These are phyloP conservation scores for Lentinula boryana DNA, from an alignment of 768 basidiomycete genomes.

Conservation along the genomic window DNA sequence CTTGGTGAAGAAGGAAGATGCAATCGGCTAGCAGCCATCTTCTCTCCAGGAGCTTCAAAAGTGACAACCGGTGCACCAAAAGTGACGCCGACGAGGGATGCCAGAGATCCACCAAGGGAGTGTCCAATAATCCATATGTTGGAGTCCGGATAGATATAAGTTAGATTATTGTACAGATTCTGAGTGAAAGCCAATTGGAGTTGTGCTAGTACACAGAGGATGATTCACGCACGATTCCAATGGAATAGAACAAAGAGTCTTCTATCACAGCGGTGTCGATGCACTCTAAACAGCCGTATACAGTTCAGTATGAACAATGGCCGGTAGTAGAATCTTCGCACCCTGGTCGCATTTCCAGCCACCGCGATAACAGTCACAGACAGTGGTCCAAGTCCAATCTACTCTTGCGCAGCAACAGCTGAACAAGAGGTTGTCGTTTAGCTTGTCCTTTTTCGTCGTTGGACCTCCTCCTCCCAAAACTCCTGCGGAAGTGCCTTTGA, in stretches of 20 bases:
- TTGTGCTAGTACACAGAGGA: neutral
- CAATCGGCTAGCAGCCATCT: constrained; percentile 67
- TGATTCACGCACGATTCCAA: constrained; percentile 65
- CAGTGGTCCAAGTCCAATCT: constrained; percentile 91
- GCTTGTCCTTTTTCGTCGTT: constrained; percentile 86
- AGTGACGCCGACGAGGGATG: constrained; percentile 78
- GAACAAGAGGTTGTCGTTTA: constrained; percentile 91
- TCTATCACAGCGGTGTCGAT: constrained; percentile 68
- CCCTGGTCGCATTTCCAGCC: constrained; percentile 74
- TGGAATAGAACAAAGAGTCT: constrained; percentile 84
- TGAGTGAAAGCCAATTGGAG: constrained; percentile 20
- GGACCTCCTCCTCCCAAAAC: constrained; percentile 70
- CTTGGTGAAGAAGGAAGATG: constrained; percentile 87
- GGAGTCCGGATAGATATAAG: constrained; percentile 86
- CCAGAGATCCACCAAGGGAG: constrained; percentile 67
- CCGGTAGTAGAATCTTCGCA: neutral
- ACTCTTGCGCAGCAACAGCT: constrained; percentile 92
- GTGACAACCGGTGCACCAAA: constrained; percentile 86
- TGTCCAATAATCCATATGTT: constrained; percentile 87
- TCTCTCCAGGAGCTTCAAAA: constrained; percentile 88
- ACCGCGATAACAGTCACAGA: constrained; percentile 82
- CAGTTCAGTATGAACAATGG: too few relatives aligned
- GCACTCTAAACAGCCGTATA: constrained; percentile 35
- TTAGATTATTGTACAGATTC: constrained; percentile 93
- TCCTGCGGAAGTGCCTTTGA: constrained; percentile 91